phyloP scores from a whole-genome alignment of 2,329 filamentous ascomycete genomes.

The Alternaria arborescens region DNA sequence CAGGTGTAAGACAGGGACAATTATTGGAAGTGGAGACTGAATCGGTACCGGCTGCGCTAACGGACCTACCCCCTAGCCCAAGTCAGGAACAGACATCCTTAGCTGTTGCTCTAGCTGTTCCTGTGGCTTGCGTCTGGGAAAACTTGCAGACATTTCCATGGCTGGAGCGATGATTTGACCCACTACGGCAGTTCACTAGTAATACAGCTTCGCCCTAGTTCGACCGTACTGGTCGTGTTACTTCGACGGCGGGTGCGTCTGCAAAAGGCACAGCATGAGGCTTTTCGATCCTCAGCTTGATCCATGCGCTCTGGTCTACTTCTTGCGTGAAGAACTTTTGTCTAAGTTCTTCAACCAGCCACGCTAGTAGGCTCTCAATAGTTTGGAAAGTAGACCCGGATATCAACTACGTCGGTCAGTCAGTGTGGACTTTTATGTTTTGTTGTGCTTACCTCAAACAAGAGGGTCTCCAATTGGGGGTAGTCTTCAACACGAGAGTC shows the following conservation, averaged over 20 bases:
- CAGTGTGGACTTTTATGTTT: not conserved
- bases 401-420: conserved; percentile 49
- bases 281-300: conserved; percentile 73
- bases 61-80: conserved; percentile 6
- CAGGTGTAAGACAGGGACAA: conserved; percentile 7
- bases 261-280: conserved; percentile 77
- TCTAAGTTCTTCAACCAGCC: conserved; percentile 53
- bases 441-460: conserved; percentile 65
- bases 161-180: conserved; percentile 1
- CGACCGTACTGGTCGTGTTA: conserved; percentile 46
- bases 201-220: conserved; percentile 8
- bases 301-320: conserved; percentile 55
- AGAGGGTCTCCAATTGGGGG: conserved; percentile 63
- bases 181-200: not conserved
- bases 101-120: conserved; percentile 6
- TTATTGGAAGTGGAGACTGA: conserved; percentile 10
- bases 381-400: conserved; percentile 57
- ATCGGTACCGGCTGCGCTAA: conserved; percentile 16
- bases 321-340: conserved; percentile 47
- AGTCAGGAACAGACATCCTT: conserved; percentile 13
- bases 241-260: conserved; percentile 74
- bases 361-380: conserved; percentile 55
- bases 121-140: conserved; percentile 11
- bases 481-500: conserved; percentile 60
- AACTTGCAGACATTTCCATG: conserved; percentile 2